Evolutionary conservation across 176 grass and related monocot species (phyloP).

Genomic region (Oryza nivara): DNA sequence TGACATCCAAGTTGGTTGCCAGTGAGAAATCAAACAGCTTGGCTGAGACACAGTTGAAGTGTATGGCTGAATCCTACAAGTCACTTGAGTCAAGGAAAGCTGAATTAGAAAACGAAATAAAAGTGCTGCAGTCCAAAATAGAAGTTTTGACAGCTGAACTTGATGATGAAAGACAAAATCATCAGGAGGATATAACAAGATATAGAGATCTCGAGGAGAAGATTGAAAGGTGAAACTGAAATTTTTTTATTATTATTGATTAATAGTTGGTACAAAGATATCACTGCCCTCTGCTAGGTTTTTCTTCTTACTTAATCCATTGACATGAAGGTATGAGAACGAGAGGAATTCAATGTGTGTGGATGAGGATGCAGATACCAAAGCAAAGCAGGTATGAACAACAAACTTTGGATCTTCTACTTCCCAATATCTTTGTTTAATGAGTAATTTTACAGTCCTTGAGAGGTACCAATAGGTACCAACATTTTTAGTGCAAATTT

Average conservation of each 20-base stretch:
- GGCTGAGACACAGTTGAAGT: conserved; percentile 91
- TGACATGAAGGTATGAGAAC: conserved; percentile 58
- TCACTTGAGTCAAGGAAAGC: conserved; percentile 72
- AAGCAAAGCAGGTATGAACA: conserved; percentile 67
- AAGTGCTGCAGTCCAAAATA: conserved; percentile 53
- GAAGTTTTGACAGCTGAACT: conserved; percentile 70
- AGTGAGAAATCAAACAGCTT: conserved; percentile 96
- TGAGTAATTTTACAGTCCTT: too few species aligned
- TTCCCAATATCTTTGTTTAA: conserved; percentile 4
- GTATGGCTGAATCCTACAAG: conserved; percentile 97
- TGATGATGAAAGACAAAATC: conserved; percentile 68
- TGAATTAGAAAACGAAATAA: conserved; percentile 83
- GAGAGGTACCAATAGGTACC: too few species aligned
- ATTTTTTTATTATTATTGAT: conserved; percentile 9
- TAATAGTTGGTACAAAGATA: neutral
- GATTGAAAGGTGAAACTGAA: conserved; percentile 71
- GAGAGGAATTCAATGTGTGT: conserved; percentile 61
- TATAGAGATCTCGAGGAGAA: conserved; percentile 84
- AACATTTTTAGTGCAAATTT: too few species aligned
- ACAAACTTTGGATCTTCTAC: neutral
- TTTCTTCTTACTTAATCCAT: conserved; percentile 47
- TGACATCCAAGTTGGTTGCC: conserved; percentile 72
- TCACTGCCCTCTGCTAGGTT: conserved; percentile 2
- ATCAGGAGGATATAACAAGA: conserved; percentile 74
- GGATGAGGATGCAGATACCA: conserved; percentile 63